Evolutionary conservation across 2,329 filamentous ascomycete genomes (phyloP).

Genomic region (Pseudogymnoascus sp.): DNA sequence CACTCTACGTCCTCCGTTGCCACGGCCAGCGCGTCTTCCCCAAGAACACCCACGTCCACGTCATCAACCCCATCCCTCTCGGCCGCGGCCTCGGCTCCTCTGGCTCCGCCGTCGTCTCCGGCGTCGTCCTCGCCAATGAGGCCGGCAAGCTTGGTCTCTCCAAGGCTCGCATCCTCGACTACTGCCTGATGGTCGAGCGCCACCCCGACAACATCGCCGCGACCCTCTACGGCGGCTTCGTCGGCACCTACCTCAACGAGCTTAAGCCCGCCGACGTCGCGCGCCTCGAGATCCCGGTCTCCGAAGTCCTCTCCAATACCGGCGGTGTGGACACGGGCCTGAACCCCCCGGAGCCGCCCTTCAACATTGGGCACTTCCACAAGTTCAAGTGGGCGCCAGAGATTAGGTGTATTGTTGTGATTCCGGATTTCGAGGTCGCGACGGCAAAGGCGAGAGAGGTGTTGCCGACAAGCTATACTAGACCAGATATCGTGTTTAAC

Average conservation of each 20-base stretch:
- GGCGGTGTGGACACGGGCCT: slow-evolving; percentile 86
- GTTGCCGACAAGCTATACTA: slow-evolving; percentile 69
- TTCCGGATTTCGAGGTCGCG: slow-evolving; percentile 92
- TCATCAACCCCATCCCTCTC: slow-evolving; percentile 90
- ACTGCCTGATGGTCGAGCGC: slow-evolving; percentile 92
- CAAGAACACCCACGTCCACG: slow-evolving; percentile 78
- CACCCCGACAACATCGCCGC: slow-evolving; percentile 94
- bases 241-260: slow-evolving; percentile 93
- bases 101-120: slow-evolving; percentile 88
- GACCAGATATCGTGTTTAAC: slow-evolving; percentile 84
- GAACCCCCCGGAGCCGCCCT: slow-evolving; percentile 77
- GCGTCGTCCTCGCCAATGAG: slow-evolving; percentile 86
- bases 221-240: slow-evolving; percentile 90
- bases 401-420: slow-evolving; percentile 95
- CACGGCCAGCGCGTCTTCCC: slow-evolving; percentile 82
- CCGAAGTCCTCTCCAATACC: slow-evolving; percentile 82
- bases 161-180: slow-evolving; percentile 82
- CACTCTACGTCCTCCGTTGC: slow-evolving; percentile 89
- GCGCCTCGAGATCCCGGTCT: slow-evolving; percentile 85
- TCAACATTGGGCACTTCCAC: slow-evolving; percentile 91
- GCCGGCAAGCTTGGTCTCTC: slow-evolving; percentile 71
- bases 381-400: slow-evolving; percentile 89
- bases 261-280: slow-evolving; percentile 82
- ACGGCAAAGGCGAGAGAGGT: slow-evolving; percentile 85
- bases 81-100: slow-evolving; percentile 91